Conservation (phyloP, 768 basidiomycete species). For the Scleroderma citrinum region DNA sequence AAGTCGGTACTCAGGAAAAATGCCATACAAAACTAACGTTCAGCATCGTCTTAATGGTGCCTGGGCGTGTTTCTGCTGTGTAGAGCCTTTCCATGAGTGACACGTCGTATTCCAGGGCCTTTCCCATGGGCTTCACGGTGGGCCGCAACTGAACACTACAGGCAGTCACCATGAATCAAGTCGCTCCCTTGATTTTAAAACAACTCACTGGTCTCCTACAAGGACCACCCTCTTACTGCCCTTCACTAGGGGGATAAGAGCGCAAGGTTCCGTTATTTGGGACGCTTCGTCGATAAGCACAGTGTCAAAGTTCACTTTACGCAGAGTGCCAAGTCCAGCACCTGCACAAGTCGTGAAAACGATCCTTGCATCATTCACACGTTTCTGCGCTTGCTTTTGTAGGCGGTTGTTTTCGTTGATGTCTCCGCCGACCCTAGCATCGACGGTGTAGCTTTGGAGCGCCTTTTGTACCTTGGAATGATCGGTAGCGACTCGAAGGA, state of each 20-base stretch:
- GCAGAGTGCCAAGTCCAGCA: constrained; percentile 52
- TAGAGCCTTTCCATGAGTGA: constrained; percentile 61
- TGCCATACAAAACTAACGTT: constrained; percentile 31
- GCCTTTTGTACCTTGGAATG: constrained; percentile 53
- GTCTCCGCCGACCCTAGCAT: constrained; percentile 55
- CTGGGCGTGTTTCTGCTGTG: constrained; percentile 24
- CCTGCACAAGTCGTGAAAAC: constrained; percentile 66
- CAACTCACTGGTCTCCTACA: constrained; percentile 64
- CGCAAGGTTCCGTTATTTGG: constrained; percentile 61
- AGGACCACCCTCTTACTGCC: constrained; percentile 52
- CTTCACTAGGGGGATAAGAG: constrained; percentile 64
- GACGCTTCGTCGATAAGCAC: constrained; percentile 68
- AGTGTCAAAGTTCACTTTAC: constrained; percentile 51
- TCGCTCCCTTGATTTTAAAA: background rate
- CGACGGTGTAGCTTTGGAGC: constrained; percentile 55
- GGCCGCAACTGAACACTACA: constrained; percentile 62
- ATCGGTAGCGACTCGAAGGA: constrained; percentile 67
- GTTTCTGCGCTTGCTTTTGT: constrained; percentile 51
- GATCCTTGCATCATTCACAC: constrained; percentile 50
- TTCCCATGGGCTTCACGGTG: constrained; percentile 54
- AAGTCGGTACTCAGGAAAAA: background rate
- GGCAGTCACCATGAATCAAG: background rate
- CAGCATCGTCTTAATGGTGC: constrained; percentile 54
- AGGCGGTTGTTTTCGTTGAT: constrained; percentile 53
- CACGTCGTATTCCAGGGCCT: constrained; percentile 50